Evolutionary conservation across 1,139 yeast species (phyloP), one percentile per base, ranked within the genome.

Genomic region (Yamadazyma atlantica): DNA sequence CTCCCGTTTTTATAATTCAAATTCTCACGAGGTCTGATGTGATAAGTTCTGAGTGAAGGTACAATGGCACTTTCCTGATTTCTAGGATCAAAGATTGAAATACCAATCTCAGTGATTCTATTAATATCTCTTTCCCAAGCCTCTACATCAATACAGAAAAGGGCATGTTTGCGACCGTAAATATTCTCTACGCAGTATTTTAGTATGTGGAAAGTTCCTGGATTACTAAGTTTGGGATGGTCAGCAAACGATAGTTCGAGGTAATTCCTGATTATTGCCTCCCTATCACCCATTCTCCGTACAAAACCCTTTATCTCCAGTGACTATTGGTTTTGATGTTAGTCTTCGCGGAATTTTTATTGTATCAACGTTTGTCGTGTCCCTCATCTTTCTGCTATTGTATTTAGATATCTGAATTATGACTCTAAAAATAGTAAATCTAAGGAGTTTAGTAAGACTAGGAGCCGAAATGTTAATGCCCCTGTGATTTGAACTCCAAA

Each of bases 101-200:
- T 59, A 2, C 94, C 94, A 34, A 84, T 72, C 54, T 85, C 94
- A 0, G 87, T 82, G 16, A 84, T 64, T 9, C 60, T 44, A 13
- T 60, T 49, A 8, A 59, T 63, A 42, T 71, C 57, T 13, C 58
- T 50, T 50, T 85, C 94, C 64, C 67, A 81, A 4, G 85, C 83
- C 54, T 85, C 92, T 9, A 82, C 66, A 54, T 85, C 92, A 15
- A 85, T 58, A 15, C 81, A 71, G 33, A 82, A 62, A 13, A 80
- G 60, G 0, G 68, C 64, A 24, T 65, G 55, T 21, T 59, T 51
- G n/a, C 64, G 50, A 9, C 58, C 54, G 40, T 58, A 62, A 1
- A 65, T 62, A 12, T 43, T 40, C 15, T 36, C 31, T 6, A 48
- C 42, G 21, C 42, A 38, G 14, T 35, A 25, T 16, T 40, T 29